Conservation (phyloP, 805 yeast species). For the baker's yeast (Saccharomyces cerevisiae) region DNA sequence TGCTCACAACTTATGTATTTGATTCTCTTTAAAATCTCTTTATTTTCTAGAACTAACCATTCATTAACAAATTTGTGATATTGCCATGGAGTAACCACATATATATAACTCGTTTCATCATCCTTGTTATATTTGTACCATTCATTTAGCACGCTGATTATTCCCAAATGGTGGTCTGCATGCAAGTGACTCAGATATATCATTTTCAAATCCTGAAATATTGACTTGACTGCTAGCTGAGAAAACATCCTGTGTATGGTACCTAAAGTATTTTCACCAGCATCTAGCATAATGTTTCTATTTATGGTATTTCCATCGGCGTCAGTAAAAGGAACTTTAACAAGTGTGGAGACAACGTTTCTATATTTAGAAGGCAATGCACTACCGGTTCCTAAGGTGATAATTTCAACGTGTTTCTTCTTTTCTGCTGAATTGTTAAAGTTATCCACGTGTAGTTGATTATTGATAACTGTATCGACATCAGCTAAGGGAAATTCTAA, state of each 20-base stretch:
- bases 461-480: conserved; percentile 21
- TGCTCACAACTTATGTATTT: conserved; percentile 54
- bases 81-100: conserved; percentile 68
- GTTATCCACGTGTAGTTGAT: conserved; percentile 26
- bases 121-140: conserved; percentile 47
- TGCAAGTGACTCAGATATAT: conserved; percentile 83
- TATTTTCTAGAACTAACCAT: conserved; percentile 48
- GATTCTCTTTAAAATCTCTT: conserved; percentile 36
- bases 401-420: conserved; percentile 51
- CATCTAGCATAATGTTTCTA: conserved; percentile 63
- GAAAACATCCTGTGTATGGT: conserved; percentile 57
- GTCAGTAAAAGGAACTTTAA: conserved; percentile 52
- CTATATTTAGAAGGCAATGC: conserved; percentile 79
- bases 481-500: conserved; percentile 17
- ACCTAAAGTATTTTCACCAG: conserved; percentile 92
- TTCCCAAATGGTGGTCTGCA: conserved; percentile 94
- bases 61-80: conserved; percentile 59
- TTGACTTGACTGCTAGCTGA: conserved; percentile 32
- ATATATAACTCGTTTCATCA: conserved; percentile 36
- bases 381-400: conserved; percentile 88
- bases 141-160: conserved; percentile 54
- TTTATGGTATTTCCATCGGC: conserved; percentile 29
- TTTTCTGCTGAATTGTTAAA: conserved; percentile 30
- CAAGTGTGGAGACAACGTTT: conserved; percentile 74
- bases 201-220: conserved; percentile 54